Conservation (phyloP, 768 basidiomycete genomes). For the Daedalea quercina region DNA sequence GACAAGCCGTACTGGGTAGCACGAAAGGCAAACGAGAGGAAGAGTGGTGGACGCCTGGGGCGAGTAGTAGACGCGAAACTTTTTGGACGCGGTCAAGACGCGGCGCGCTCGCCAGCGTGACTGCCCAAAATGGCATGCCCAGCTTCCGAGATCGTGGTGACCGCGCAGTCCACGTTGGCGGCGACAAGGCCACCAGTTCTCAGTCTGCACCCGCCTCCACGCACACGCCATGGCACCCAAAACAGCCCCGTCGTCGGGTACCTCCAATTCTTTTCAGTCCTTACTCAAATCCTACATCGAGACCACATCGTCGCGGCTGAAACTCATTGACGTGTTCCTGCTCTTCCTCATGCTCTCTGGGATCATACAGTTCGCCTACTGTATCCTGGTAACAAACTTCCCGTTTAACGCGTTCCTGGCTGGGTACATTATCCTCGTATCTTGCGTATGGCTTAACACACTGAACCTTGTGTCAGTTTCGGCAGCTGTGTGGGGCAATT, state of each 20-base stretch:
- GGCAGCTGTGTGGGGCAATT: conserved; percentile 94
- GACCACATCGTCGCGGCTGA: conserved; percentile 76
- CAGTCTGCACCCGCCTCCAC: neutral
- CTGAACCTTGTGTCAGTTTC: conserved; percentile 50
- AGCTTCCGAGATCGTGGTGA: neutral
- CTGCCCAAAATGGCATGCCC: conserved; percentile 5
- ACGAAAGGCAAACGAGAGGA: neutral
- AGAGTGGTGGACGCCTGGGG: neutral
- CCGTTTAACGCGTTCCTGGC: conserved; percentile 97
- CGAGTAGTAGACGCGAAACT: conserved; percentile 12
- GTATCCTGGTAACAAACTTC: conserved; percentile 84
- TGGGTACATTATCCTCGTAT: conserved; percentile 55
- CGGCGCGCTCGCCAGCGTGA: conserved; percentile 6
- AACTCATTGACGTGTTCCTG: conserved; percentile 91
- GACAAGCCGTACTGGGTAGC: no score
- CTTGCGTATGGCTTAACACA: neutral
- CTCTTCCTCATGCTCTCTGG: conserved; percentile 90
- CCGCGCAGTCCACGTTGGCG: conserved; percentile 17
- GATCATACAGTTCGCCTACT: conserved; percentile 85
- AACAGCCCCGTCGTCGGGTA: conserved; percentile 17
- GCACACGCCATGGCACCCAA: conserved; percentile 36
- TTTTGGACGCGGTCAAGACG: conserved; percentile 9
- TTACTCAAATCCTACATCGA: conserved; percentile 75
- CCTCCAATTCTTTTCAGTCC: conserved; percentile 36
- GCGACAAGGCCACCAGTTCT: conserved; percentile 7